Base-by-base conservation (phyloP, 306 rosid genomes). In the Carpinus viminea region DNA sequence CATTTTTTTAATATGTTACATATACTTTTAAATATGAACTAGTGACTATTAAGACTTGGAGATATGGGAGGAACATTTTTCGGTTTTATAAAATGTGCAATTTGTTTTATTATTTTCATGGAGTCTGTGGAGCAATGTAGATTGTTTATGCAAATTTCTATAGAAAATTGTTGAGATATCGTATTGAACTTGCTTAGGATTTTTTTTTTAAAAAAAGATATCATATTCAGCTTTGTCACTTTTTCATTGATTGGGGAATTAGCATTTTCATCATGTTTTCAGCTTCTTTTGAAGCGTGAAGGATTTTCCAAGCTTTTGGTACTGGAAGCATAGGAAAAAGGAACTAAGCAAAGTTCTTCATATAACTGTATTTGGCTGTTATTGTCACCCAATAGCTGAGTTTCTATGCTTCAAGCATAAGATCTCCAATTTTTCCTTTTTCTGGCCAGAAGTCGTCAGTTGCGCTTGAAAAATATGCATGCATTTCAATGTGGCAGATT, bases 231-330 rank as follows among this genome's bases (percentile, higher is more conserved):
- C 45, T 13, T 15, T 62, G n/a, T 13, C 28, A 28, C 17, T 2
- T 28, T 62, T 62, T 16, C 18, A 28, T 13, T 28, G 43, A 28
- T 62, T 62, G 45, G 43, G 2, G 31, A 28, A 31, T 74, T 72
- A 68, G 55, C 38, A 47, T 24, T 45, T 43, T 66, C 51, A 68
- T 20, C 59, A 8, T 71, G 70, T 45, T 70, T 55, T 43, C 53
- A 73, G 8, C 38, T 20, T 75, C 68, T 38, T 15, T 3, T 48
- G 15, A 48, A 65, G 13, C 24, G 1, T 62, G 36, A 51, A 66
- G 31, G 64, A 47, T 38, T 47, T 66, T 80, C 76, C 81, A 45
- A 52, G 70, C 31, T 57, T 75, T 31, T 55, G 70, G 21, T 60
- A 52, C 20, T 76, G 74, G 66, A 53, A 61, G 36, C 51, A 54